phyloP scores from a whole-genome alignment of 345 rosid species.

The Brassica juncea region DNA sequence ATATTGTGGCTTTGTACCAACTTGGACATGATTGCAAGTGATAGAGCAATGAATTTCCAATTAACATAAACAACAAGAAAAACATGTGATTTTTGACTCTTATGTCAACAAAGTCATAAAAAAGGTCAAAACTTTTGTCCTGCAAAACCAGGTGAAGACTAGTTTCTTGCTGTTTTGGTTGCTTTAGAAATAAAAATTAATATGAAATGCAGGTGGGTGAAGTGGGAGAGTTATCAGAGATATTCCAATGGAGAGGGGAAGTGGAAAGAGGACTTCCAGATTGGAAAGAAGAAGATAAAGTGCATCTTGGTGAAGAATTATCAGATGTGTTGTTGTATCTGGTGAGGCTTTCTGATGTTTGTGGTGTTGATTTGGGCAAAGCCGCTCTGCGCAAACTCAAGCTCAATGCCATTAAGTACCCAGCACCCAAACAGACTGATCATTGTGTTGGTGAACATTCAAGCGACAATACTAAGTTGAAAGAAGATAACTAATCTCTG shows the following conservation, averaged over 20 bases:
- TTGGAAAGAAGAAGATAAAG: constrained; percentile 85
- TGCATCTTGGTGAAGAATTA: constrained; percentile 85
- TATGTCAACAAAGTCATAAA: neutral
- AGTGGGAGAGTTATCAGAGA: constrained; percentile 90
- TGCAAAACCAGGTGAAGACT: constrained; percentile 2
- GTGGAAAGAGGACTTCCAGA: constrained; percentile 79
- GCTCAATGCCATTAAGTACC: constrained; percentile 88
- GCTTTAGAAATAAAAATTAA: neutral
- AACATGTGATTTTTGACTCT: constrained; percentile 2
- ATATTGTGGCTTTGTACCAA: neutral
- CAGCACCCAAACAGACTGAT: constrained; percentile 38
- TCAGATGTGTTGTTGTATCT: constrained; percentile 91
- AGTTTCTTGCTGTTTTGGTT: neutral
- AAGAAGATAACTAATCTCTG: neutral
- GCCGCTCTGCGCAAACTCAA: constrained; percentile 77
- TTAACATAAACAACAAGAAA: neutral
- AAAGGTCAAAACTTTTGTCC: neutral
- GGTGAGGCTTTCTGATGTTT: constrained; percentile 79
- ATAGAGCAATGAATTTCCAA: neutral
- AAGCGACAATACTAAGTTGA: constrained; percentile 3
- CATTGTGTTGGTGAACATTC: constrained; percentile 27
- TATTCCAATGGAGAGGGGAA: constrained; percentile 98
- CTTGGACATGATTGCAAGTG: neutral
- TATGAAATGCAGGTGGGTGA: constrained; percentile 67
- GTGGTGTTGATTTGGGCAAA: constrained; percentile 77